These are phyloP conservation scores for Ophioceras dolichostomum DNA, from an alignment of 2,329 filamentous ascomycete species.

Conservation along the genomic window DNA sequence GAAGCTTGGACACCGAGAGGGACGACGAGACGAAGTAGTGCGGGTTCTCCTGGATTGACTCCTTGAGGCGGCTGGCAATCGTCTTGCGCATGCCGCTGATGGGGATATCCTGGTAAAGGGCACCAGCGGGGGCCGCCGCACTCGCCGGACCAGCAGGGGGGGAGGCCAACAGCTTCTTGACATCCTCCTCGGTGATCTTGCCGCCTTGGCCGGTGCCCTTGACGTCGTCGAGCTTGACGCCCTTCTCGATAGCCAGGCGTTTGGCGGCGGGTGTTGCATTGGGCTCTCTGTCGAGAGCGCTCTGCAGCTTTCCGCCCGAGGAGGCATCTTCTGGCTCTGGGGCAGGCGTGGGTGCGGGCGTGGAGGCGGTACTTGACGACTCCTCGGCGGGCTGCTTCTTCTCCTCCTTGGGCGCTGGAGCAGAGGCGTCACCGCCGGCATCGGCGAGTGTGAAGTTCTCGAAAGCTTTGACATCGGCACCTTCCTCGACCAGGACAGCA, in stretches of 20 bases:
- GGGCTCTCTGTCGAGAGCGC: slow-evolving; percentile 71
- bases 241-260: slow-evolving; percentile 74
- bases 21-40: slow-evolving; percentile 94
- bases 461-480: slow-evolving; percentile 75
- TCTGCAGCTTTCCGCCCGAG: slow-evolving; percentile 66
- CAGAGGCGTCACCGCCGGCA: slow-evolving; percentile 73
- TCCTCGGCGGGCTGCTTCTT: slow-evolving; percentile 52
- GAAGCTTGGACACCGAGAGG: slow-evolving; percentile 86
- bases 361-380: slow-evolving; percentile 27
- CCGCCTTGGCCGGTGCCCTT: slow-evolving; percentile 83
- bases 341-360: slow-evolving; percentile 45
- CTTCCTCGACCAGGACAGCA: slow-evolving; percentile 87
- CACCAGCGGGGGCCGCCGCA: slow-evolving; percentile 42
- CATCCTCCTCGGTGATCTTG: slow-evolving; percentile 81
- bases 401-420: slow-evolving; percentile 48
- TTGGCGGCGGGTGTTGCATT: slow-evolving; percentile 62
- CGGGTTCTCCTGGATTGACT: slow-evolving; percentile 88
- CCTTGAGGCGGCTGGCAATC: slow-evolving; percentile 79
- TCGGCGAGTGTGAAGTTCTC: slow-evolving; percentile 80
- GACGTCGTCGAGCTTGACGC: slow-evolving; percentile 61
- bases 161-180: slow-evolving; percentile 62
- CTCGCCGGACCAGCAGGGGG: slow-evolving; percentile 45
- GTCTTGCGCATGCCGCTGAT: slow-evolving; percentile 94
- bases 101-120: slow-evolving; percentile 70
- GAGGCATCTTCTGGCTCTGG: slow-evolving; percentile 38